Base-by-base conservation (phyloP, 495 filamentous ascomycete species). In the Lophiotrema nucula region DNA sequence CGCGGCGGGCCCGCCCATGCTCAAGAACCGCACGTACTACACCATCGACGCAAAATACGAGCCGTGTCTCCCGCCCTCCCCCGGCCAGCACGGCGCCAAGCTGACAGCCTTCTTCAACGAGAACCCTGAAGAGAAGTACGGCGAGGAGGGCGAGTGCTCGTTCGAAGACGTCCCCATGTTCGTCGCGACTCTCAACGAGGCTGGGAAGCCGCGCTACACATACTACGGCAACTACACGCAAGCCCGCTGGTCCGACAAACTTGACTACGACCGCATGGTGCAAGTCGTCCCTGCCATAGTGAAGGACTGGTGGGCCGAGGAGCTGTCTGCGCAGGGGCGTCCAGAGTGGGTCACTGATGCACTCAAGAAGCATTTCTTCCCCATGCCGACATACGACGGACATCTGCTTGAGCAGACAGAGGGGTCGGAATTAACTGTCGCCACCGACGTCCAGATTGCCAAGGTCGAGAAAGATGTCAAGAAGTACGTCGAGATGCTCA, bases 191-290 rank as follows among this genome's bases (percentile, higher is more conserved):
- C 26, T 26, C 41, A 26, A 13, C 8, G 31, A 35, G 23, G 49
- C 10, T 13, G 33, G 24, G 12, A 19, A 13, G 4, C 46, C 25
- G 16, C 37, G 39, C 15, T 74, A 71, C 46, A 43, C 57, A 12
- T 74, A 74, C 53, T 72, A 50, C 48, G 72, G 72, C 21, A 51
- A 65, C 24, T 74, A 74, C 54, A 51, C 39, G 4, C 70, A 74
- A 39, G 54, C 37, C 5, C 69, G 70, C 2, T 72, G 62, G 66
- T 63, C 51, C 28, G 72, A 74, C 37, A 69, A 67, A 41, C 66
- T 74, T 8, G 69, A 72, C 61, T 69, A 68, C 44, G 70, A 74
- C 31, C 53, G 60, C 31, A 54, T 70, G 47, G 41, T 60, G 15
- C 60, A 69, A 33, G 22, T n/a, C 4, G 69, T 74, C 1, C 69